Evolutionary conservation across 768 basidiomycete species (phyloP), one percentile per base, ranked within the genome.

Genomic region (Tylopilus vinaceipallidus): DNA sequence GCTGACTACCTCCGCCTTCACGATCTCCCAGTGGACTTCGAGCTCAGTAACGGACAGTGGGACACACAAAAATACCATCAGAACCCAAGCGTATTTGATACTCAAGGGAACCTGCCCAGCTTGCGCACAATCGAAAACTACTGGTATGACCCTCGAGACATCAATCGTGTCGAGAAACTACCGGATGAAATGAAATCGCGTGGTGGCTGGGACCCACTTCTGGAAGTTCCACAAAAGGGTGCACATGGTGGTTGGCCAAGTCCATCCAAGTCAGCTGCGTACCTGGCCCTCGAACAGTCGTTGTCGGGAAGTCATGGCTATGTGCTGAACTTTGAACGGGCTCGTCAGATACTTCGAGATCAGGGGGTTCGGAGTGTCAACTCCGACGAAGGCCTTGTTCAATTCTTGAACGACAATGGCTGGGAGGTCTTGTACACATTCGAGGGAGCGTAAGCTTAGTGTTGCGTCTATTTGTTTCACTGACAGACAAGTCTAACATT

Each of bases 1-100:
- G 61, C 71, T 11, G 75, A 77, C 36, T 77, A 73, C 48, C 68
- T 77, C 49, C 68, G 68, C 19, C 63, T 77, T 19, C 73, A 78
- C 47, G 59, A 57, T 33, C 65, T 70, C 39, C 46, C 66, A 8
- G 66, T 69, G 20, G 54, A 61, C 12, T 49, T 58, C 19, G 75
- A 77, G 46, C 59, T 60, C 50, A 62, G 65, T 46, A 70, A 64
- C 35, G 75, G 75, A 42, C 60, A 62, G 19, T 77, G 75, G 74
- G 60, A 68, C 8, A 63, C 64, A 2, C 49, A 68, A 5, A 53
- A 26, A 32, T 77, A 71, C 45, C 70, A 73, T 46, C 50, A 55
- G 16, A 57, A 59, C 4, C 52, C 66, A n/a, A 64, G 60, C 12
- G 51, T 65, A 19, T 63, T 61, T n/a, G 60, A 67, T 46, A 39